phyloP scores from a whole-genome alignment of 768 basidiomycete species.

The Mycena sanguinolenta region DNA sequence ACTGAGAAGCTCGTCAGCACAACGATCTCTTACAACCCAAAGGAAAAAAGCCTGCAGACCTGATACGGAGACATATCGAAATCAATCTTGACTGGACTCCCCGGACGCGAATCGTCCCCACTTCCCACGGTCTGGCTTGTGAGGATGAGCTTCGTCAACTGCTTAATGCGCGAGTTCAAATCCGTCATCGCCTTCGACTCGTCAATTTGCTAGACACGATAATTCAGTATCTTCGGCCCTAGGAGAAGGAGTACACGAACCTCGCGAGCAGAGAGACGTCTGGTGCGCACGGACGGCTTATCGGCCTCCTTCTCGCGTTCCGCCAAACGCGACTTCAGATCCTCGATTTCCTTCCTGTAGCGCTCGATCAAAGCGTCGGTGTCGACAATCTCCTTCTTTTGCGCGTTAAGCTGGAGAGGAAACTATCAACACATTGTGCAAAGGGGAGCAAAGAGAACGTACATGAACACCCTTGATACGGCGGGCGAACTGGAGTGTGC shows the following conservation, averaged over 20 bases:
- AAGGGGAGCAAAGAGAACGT: constrained; percentile 36
- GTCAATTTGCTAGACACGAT: constrained; percentile 74
- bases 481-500: constrained; percentile 92
- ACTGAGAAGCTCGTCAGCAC: constrained; percentile 51
- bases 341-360: constrained; percentile 95
- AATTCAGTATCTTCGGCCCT: not conserved
- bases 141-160: constrained; percentile 86
- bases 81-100: constrained; percentile 89
- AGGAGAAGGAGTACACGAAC: constrained; percentile 42
- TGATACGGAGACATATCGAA: constrained; percentile 92
- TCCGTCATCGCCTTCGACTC: constrained; percentile 90
- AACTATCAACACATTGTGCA: not conserved
- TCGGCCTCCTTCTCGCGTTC: constrained; percentile 77
- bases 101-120: constrained; percentile 80
- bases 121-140: constrained; percentile 86
- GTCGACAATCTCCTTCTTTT: constrained; percentile 94
- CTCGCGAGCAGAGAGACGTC: constrained; percentile 67
- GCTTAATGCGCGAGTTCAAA: constrained; percentile 82
- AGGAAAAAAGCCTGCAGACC: constrained; percentile 52
- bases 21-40: not conserved
- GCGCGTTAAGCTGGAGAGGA: constrained; percentile 73
- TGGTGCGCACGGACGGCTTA: constrained; percentile 52
- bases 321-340: constrained; percentile 79
- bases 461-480: constrained; percentile 92
- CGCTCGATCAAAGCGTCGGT: constrained; percentile 94